phyloP scores from a whole-genome alignment of 2,329 filamentous ascomycete genomes.

The Fusarium sp. region DNA sequence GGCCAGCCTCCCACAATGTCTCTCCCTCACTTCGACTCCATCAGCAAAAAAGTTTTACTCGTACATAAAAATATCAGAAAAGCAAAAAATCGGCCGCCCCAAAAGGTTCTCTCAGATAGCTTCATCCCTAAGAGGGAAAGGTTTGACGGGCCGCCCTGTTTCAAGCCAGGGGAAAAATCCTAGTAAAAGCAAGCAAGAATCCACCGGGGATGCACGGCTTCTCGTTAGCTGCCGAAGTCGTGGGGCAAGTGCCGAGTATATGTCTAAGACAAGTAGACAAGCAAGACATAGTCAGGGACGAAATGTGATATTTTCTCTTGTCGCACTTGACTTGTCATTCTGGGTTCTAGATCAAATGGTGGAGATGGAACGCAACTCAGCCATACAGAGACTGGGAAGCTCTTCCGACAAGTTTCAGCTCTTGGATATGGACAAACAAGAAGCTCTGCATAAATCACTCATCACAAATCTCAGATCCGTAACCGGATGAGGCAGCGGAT shows the following conservation, averaged over 20 bases:
- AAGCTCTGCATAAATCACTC: slow-evolving; percentile 17
- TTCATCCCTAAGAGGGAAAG: slow-evolving; percentile 28
- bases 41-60: background rate
- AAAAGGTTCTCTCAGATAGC: slow-evolving; percentile 12
- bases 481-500: background rate
- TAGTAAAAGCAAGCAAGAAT: slow-evolving; percentile 10
- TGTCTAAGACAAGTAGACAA: slow-evolving; percentile 16
- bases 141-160: slow-evolving; percentile 36
- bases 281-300: slow-evolving; percentile 17
- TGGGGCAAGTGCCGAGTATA: slow-evolving; percentile 29
- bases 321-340: slow-evolving; percentile 29
- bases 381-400: slow-evolving; percentile 4
- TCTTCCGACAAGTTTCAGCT: slow-evolving; percentile 7
- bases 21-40: slow-evolving; percentile 14
- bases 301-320: slow-evolving; percentile 30
- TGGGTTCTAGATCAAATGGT: slow-evolving; percentile 8
- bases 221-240: slow-evolving; percentile 30
- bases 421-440: slow-evolving; percentile 1
- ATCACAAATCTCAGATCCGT: background rate
- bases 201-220: slow-evolving; percentile 27
- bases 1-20: background rate
- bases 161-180: slow-evolving; percentile 31
- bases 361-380: slow-evolving; percentile 8
- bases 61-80: background rate
- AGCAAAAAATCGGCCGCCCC: slow-evolving; percentile 9